phyloP scores from a whole-genome alignment of 2,329 filamentous ascomycete genomes.

The Dactylellina cionopaga region DNA sequence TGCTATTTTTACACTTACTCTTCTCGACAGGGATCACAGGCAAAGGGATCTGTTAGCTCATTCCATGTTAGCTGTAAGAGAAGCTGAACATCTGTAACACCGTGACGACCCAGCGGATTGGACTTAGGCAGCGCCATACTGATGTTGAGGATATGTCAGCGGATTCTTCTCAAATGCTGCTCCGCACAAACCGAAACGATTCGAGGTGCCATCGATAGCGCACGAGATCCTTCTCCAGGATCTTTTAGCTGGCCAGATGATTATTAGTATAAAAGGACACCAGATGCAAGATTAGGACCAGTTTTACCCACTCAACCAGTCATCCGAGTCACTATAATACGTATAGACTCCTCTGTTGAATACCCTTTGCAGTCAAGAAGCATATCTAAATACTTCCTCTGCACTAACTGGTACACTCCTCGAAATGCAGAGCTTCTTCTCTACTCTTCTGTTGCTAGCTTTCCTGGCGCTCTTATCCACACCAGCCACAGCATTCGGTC shows the following conservation, averaged over 20 bases:
- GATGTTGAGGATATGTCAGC: not conserved
- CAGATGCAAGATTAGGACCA: too few species aligned
- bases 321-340: too few species aligned
- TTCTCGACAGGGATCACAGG: not conserved
- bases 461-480: constrained; percentile 2
- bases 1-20: constrained; percentile 17
- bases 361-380: too few species aligned
- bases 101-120: not conserved
- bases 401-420: not conserved
- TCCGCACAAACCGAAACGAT: too few species aligned
- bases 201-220: too few species aligned
- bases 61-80: not conserved
- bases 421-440: constrained; percentile 13
- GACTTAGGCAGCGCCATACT: not conserved
- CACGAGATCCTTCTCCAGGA: too few species aligned
- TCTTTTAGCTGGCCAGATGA: too few species aligned
- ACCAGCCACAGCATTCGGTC: constrained; percentile 20
- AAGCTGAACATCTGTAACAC: constrained; percentile 22
- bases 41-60: not conserved
- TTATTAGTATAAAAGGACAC: too few species aligned
- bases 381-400: too few species aligned
- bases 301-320: too few species aligned
- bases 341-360: too few species aligned
- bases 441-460: not conserved
- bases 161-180: not conserved